phyloP scores from a whole-genome alignment of 805 yeast species.

The Metschnikowia hibisci region DNA sequence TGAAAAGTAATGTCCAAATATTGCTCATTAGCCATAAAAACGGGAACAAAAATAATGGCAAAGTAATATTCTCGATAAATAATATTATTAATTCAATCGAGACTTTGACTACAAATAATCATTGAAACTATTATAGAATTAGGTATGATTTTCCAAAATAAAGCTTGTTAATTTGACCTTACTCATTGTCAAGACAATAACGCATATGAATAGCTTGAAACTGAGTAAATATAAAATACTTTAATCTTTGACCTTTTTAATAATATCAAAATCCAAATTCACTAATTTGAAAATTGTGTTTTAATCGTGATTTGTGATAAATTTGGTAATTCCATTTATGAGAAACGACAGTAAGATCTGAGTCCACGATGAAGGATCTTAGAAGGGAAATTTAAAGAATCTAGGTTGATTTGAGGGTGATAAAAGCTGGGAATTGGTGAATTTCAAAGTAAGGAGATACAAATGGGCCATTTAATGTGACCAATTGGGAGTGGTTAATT shows the following conservation, averaged over 20 bases:
- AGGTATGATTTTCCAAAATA: slow-evolving; percentile 48
- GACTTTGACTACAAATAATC: slow-evolving; percentile 48
- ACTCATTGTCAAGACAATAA: slow-evolving; percentile 51
- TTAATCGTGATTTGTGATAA: slow-evolving; percentile 29
- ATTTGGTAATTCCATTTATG: slow-evolving; percentile 18
- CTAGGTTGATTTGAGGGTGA: too few relatives aligned
- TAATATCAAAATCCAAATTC: slow-evolving; percentile 26
- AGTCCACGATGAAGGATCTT: too few relatives aligned
- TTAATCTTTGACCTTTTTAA: slow-evolving; percentile 19
- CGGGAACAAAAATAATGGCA: slow-evolving; percentile 8
- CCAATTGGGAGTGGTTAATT: too few relatives aligned
- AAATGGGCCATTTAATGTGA: too few relatives aligned
- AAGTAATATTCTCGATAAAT: slow-evolving; percentile 10
- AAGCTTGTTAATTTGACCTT: slow-evolving; percentile 44
- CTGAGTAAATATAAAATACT: slow-evolving; percentile 44
- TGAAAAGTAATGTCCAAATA: slow-evolving; percentile 17
- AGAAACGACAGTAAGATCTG: too few relatives aligned
- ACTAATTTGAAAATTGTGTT: slow-evolving; percentile 28
- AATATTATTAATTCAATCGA: slow-evolving; percentile 42
- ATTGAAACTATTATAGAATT: slow-evolving; percentile 54
- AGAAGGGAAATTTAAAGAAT: too few relatives aligned
- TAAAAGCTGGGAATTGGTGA: too few relatives aligned
- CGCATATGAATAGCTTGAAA: slow-evolving; percentile 47
- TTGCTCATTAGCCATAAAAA: slow-evolving; percentile 15
- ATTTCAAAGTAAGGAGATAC: too few relatives aligned